Evolutionary conservation across 2,329 filamentous ascomycete species (phyloP), one percentile per base, ranked within the genome.

Genomic region (Cercospora sp.): DNA sequence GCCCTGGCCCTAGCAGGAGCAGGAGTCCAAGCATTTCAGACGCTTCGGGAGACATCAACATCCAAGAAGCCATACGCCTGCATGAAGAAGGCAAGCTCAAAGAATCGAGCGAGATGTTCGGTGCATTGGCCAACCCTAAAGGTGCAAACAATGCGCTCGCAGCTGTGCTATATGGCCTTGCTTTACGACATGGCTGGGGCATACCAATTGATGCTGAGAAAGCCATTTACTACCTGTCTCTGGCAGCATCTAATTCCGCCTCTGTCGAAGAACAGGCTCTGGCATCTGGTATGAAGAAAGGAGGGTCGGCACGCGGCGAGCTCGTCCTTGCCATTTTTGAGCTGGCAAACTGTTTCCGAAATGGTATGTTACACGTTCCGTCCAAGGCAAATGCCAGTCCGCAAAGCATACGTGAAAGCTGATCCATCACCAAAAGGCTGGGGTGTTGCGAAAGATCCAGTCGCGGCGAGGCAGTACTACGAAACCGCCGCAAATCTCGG

Each of bases 401-500:
- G 16, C 18, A 42, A 58, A 33, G 26, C 53, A 30, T 57, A 13
- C 26, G 12, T 28, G 23, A 31, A 57, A 23, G 53, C 53, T 57
- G 23, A 57, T 30, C 30, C 20, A 57, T 57, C 23, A n/a, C 26
- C 23, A 23, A 7, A 13, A 53, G 48, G 93, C 64, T 98, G 94
- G 94, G 95, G 95, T 60, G 90, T 97, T 60, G 85, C 88, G 70
- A 91, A 91, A 77, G 95, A 99, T 79, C 87, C 93, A 39, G 85
- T 92, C 63, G 95, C 95, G 58, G 95, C 95, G 60, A 84, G 85
- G 74, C 85, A 96, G 86, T 99, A 98, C 80, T 99, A 98, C 80
- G 94, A 98, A 82, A 97, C 94, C 9, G 95, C 95, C 30, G 95
- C 95, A 69, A 98, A 99, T 79, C 83, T 99, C 72, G 95, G 95